Evolutionary conservation across 768 basidiomycete species (phyloP).

Genomic region (Kwoniella sp.): DNA sequence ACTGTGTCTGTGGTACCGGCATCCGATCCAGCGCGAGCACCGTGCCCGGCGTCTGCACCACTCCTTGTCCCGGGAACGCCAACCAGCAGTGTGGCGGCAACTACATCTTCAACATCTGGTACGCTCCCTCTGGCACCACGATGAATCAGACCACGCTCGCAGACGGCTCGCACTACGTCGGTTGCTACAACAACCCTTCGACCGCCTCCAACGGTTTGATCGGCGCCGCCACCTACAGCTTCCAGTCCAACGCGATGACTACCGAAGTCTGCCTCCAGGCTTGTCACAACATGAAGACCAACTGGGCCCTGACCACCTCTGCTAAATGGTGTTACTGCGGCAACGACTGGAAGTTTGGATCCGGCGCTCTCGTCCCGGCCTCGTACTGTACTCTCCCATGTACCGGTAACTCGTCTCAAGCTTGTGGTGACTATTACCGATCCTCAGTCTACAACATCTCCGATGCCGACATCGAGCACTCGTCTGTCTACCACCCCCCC

Average conservation of each 20-base stretch:
- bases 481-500: conserved; percentile 16
- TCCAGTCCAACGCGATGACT: conserved; percentile 40
- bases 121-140: conserved; percentile 23
- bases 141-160: conserved; percentile 1
- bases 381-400: conserved; percentile 40
- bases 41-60: conserved; percentile 21
- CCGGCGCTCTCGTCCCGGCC: conserved; percentile 33
- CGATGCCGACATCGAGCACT: conserved; percentile 17
- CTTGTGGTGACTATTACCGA: conserved; percentile 40
- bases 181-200: conserved; percentile 39
- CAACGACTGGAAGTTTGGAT: conserved; percentile 24
- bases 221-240: conserved; percentile 31
- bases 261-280: conserved; percentile 41
- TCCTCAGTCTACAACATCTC: conserved; percentile 41
- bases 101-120: conserved; percentile 20
- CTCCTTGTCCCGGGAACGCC: conserved; percentile 24
- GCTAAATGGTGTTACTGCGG: conserved; percentile 47
- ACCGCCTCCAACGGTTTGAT: conserved; percentile 27
- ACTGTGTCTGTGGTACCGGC: conserved; percentile 33
- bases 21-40: conserved; percentile 3
- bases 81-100: conserved; percentile 27
- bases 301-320: conserved; percentile 42
- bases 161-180: conserved; percentile 21
- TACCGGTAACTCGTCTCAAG: conserved; percentile 40
- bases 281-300: conserved; percentile 36